Percentiles rank a stretch among this genome's conserved stretches.
Evolutionary conservation across 2,329 filamentous ascomycete species (phyloP).

Genomic region (Calonectria montana): DNA sequence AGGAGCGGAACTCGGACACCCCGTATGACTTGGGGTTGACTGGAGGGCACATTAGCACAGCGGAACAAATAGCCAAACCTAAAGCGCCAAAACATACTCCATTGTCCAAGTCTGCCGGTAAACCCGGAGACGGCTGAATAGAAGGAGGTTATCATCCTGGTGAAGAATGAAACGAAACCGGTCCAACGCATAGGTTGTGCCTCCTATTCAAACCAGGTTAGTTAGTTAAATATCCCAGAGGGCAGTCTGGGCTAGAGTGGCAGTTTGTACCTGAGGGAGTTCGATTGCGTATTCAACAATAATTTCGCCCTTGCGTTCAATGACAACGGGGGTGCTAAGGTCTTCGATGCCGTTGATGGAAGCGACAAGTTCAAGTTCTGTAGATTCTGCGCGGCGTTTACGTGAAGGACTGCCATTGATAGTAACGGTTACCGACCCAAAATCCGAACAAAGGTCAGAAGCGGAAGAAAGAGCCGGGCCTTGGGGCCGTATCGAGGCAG

Average conservation of each 20-base stretch:
- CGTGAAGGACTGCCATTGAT: slow-evolving; percentile 45
- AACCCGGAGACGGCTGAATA: slow-evolving; percentile 41
- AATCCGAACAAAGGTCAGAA: background rate
- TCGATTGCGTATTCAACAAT: slow-evolving; percentile 22
- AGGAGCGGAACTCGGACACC: slow-evolving; percentile 40
- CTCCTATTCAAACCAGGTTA: slow-evolving; percentile 9
- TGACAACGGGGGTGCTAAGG: slow-evolving; percentile 25
- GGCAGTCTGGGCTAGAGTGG: background rate
- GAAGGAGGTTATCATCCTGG: slow-evolving; percentile 46
- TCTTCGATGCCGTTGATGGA: slow-evolving; percentile 32
- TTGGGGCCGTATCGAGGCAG: background rate
- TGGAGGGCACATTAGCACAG: slow-evolving; percentile 22
- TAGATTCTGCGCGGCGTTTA: slow-evolving; percentile 45
- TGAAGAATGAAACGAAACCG: slow-evolving; percentile 33
- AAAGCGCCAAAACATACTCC: slow-evolving; percentile 31
- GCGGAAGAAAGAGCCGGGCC: background rate
- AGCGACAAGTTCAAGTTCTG: slow-evolving; percentile 47
- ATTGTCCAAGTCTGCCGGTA: slow-evolving; percentile 39
- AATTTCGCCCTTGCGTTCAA: slow-evolving; percentile 31
- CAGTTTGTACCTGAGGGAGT: slow-evolving; percentile 27
- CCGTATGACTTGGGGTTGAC: slow-evolving; percentile 40
- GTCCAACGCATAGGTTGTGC: slow-evolving; percentile 38
- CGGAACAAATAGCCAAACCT: slow-evolving; percentile 7
- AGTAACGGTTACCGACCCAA: slow-evolving; percentile 21
- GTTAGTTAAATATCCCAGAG: background rate